A percentile compares a stretch with the other conserved stretches of the same genome.
These are phyloP conservation scores for Quercus agrifolia DNA, from an alignment of 306 rosid genomes.

Conservation along the genomic window DNA sequence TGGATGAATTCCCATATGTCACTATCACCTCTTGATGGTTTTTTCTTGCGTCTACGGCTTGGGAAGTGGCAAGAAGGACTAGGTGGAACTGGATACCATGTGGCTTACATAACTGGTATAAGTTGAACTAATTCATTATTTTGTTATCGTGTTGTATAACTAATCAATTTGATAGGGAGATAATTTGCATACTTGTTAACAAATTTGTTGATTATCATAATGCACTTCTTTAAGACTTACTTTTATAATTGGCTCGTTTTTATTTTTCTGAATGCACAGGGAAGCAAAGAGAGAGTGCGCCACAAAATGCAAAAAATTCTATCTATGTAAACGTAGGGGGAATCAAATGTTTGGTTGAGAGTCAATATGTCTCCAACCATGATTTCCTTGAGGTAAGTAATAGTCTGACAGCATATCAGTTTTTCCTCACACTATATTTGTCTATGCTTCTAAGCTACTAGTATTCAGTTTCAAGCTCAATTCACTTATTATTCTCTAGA, in stretches of 20 bases:
- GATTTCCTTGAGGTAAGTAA: constrained; percentile 92
- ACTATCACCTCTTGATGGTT: constrained; percentile 60
- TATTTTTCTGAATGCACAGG: constrained; percentile 38
- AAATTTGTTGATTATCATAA: neutral
- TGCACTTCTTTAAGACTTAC: neutral
- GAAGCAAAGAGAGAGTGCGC: constrained; percentile 27
- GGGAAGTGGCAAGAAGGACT: constrained; percentile 87
- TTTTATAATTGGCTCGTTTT: neutral
- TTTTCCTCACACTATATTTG: neutral
- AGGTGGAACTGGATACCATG: constrained; percentile 79
- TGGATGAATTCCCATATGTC: constrained; percentile 54
- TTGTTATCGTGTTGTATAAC: constrained; percentile 4
- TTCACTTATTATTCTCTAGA: neutral
- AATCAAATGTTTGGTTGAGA: constrained; percentile 54
- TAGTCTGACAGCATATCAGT: constrained; percentile 3
- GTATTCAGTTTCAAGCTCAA: neutral
- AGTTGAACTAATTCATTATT: constrained; percentile 10
- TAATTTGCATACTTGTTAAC: neutral
- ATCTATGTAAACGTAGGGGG: constrained; percentile 62
- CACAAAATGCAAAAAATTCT: constrained; percentile 37
- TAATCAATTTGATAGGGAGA: neutral
- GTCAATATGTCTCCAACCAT: constrained; percentile 77
- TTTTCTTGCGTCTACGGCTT: constrained; percentile 84
- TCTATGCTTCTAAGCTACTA: constrained; percentile 6
- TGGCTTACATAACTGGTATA: constrained; percentile 81